These are phyloP conservation scores for Rasamsonia emersonii DNA, from an alignment of 2,329 filamentous ascomycete genomes.

Conservation along the genomic window DNA sequence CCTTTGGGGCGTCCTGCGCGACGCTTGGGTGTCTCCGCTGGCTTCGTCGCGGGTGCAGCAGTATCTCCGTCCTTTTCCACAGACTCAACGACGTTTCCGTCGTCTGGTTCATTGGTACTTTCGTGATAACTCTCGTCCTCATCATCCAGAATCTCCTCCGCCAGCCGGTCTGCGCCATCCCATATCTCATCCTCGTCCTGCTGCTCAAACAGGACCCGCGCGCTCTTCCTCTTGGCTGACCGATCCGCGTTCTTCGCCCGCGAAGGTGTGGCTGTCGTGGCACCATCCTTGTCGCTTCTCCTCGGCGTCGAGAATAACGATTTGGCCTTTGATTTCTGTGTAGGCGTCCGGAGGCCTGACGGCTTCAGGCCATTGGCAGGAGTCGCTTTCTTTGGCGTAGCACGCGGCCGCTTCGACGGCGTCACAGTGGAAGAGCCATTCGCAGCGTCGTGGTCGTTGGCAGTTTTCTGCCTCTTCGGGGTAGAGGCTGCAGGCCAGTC, in stretches of 20 bases:
- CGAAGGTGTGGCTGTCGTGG: slow-evolving; percentile 46
- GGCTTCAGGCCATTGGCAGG: slow-evolving; percentile 20
- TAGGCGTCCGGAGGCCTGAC: slow-evolving; percentile 29
- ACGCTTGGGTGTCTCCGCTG: slow-evolving; percentile 45
- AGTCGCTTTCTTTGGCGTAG: slow-evolving; percentile 23
- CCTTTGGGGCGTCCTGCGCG: slow-evolving; percentile 49
- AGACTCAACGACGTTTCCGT: slow-evolving; percentile 18
- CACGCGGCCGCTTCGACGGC: slow-evolving; percentile 19
- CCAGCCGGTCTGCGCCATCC: slow-evolving; percentile 59
- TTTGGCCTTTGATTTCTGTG: slow-evolving; percentile 27
- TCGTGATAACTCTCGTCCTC: slow-evolving; percentile 34
- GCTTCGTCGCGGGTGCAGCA: slow-evolving; percentile 35
- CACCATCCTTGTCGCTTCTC: slow-evolving; percentile 15
- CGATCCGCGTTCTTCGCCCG: slow-evolving; percentile 66
- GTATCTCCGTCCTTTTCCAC: slow-evolving; percentile 21
- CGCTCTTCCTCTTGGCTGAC: slow-evolving; percentile 80
- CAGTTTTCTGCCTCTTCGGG: slow-evolving; percentile 30
- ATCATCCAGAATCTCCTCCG: slow-evolving; percentile 56
- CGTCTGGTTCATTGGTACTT: slow-evolving; percentile 14
- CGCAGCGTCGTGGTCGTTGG: slow-evolving; percentile 16
- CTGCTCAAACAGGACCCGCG: slow-evolving; percentile 64
- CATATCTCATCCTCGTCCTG: slow-evolving; percentile 58
- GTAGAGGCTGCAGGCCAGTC: slow-evolving; percentile 26
- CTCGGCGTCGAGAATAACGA: slow-evolving; percentile 34
- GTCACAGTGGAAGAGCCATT: slow-evolving; percentile 22